Percentiles rank a stretch among this genome's conserved stretches.
Evolutionary conservation across 2,329 filamentous ascomycete species (phyloP).

Genomic region (Diaporthe citri): DNA sequence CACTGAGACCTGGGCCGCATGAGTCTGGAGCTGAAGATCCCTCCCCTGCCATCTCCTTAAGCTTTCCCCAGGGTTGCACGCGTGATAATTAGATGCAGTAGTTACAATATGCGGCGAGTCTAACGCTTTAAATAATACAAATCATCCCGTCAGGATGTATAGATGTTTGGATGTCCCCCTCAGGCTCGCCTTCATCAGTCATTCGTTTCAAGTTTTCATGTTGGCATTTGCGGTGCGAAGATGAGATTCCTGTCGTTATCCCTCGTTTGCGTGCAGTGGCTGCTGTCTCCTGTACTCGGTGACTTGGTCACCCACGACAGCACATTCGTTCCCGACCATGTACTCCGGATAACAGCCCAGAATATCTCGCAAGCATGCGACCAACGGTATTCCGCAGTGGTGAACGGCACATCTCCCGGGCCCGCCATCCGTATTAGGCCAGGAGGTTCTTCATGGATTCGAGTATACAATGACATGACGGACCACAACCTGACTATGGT

Average conservation of each 20-base stretch:
- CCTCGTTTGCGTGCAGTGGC: conserved; percentile 26
- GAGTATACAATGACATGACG: conserved; percentile 70
- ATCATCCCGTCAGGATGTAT: conserved; percentile 15
- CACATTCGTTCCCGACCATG: conserved; percentile 56
- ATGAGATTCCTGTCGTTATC: conserved; percentile 23
- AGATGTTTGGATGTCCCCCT: not conserved
- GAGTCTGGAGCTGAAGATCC: conserved; percentile 22
- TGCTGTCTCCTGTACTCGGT: conserved; percentile 18
- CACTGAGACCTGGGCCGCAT: conserved; percentile 7
- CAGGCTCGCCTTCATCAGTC: not conserved
- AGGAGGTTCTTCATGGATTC: conserved; percentile 64
- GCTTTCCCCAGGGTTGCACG: conserved; percentile 10
- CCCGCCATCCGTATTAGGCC: conserved; percentile 60
- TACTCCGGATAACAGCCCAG: conserved; percentile 59
- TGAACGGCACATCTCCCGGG: conserved; percentile 67
- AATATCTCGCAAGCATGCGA: conserved; percentile 59
- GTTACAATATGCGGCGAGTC: not conserved
- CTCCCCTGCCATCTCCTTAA: conserved; percentile 31
- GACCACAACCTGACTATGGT: conserved; percentile 70
- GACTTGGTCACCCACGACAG: conserved; percentile 44
- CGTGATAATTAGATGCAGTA: conserved; percentile 6
- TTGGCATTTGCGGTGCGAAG: conserved; percentile 8
- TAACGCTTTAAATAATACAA: conserved; percentile 13
- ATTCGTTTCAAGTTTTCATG: not conserved
- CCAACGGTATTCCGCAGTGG: conserved; percentile 55